A percentile compares a stretch with the other conserved stretches of the same genome.
phyloP scores from a whole-genome alignment of 73 alveolate species.

The Paraurostyla sp. region DNA sequence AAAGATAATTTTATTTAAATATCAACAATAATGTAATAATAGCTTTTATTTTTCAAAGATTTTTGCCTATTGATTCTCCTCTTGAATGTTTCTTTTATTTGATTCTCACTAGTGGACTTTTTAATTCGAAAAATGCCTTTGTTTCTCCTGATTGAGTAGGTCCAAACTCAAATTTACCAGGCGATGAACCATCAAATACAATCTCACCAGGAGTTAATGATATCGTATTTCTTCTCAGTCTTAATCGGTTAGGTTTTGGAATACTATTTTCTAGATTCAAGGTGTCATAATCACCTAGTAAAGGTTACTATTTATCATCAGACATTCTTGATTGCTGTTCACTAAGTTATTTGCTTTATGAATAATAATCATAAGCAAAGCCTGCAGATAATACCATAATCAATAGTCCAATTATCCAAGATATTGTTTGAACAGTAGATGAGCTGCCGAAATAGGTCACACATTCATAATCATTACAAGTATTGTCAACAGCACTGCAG shows the following conservation, averaged over 20 bases:
- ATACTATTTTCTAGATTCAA: no score
- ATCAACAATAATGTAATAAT: neutral
- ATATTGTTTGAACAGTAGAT: no score
- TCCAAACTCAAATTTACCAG: neutral
- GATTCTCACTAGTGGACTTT: neutral
- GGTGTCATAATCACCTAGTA: no score
- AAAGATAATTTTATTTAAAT: no score
- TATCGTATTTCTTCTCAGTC: no score
- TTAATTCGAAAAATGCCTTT: neutral
- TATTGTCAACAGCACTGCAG: neutral
- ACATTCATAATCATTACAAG: slow-evolving; percentile 23
- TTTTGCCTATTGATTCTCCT: neutral
- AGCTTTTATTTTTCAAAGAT: neutral
- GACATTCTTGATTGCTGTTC: no score
- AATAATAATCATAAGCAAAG: no score
- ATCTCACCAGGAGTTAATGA: neutral
- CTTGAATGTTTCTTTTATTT: neutral
- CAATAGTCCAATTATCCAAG: no score
- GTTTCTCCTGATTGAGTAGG: neutral
- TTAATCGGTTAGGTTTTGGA: no score
- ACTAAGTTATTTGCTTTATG: no score
- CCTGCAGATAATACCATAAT: no score
- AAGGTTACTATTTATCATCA: no score
- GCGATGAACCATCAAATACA: neutral
- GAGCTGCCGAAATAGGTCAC: neutral